phyloP scores from a whole-genome alignment of 371 early-diverging fungal species.

The Lichtheimia corymbifera region DNA sequence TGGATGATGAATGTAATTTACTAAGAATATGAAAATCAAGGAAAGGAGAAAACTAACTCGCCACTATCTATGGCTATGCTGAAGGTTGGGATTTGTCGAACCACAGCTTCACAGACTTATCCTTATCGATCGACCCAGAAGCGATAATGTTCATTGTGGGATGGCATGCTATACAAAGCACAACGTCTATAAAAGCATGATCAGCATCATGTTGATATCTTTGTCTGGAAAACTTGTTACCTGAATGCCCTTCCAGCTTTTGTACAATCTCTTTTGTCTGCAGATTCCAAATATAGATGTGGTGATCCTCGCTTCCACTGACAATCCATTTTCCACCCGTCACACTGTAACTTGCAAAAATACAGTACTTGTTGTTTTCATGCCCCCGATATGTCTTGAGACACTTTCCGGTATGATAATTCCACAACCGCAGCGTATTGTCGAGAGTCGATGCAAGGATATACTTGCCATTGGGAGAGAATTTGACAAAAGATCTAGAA shows the following conservation, averaged over 20 bases:
- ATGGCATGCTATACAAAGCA: constrained; percentile 93
- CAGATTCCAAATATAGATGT: constrained; percentile 95
- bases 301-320: constrained; percentile 91
- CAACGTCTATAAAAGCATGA: constrained; percentile 69
- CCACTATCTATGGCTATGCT: constrained; percentile 6
- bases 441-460: constrained; percentile 94
- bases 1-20: too few species aligned
- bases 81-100: constrained; percentile 52
- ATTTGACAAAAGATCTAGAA: constrained; percentile 90
- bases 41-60: neutral
- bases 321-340: constrained; percentile 97
- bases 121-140: constrained; percentile 89
- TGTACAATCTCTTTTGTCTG: constrained; percentile 94
- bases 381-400: constrained; percentile 94
- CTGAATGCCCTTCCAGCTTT: constrained; percentile 87
- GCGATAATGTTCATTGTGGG: constrained; percentile 95
- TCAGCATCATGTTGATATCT: neutral
- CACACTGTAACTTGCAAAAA: constrained; percentile 90
- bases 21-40: too few species aligned
- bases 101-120: constrained; percentile 91
- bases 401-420: constrained; percentile 89
- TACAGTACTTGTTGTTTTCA: constrained; percentile 87
- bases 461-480: constrained; percentile 98
- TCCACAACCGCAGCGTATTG: constrained; percentile 94
- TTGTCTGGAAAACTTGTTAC: constrained; percentile 41